Evolutionary conservation across 257 asterid species (phyloP).

Genomic region (Striga asiatica): DNA sequence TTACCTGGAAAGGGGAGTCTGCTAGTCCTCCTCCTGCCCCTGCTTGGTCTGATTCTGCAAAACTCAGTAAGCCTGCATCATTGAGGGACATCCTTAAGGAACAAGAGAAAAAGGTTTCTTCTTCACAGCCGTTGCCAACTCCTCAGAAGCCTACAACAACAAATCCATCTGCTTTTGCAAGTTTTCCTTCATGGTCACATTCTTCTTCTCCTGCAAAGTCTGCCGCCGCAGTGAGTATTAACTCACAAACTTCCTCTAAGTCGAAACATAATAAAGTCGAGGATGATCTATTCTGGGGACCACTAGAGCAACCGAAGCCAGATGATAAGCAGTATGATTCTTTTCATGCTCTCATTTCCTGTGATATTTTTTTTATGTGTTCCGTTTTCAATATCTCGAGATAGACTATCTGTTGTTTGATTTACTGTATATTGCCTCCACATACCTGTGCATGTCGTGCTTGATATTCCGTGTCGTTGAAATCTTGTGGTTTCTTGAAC

Average conservation of each 20-base stretch:
- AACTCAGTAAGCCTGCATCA: slow-evolving; percentile 58
- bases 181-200: slow-evolving; percentile 57
- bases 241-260: slow-evolving; percentile 34
- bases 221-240: slow-evolving; percentile 44
- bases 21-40: slow-evolving; percentile 57
- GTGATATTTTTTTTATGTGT: background rate
- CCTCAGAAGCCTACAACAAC: slow-evolving; percentile 53
- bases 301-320: slow-evolving; percentile 61
- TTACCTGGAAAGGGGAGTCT: slow-evolving; percentile 78
- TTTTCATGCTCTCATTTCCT: background rate
- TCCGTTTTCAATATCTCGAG: background rate
- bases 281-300: slow-evolving; percentile 96
- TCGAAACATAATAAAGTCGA: slow-evolving; percentile 54
- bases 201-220: slow-evolving; percentile 60
- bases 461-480: too few relatives aligned
- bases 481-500: too few relatives aligned
- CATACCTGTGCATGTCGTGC: slow-evolving; percentile 3
- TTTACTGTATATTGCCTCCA: background rate
- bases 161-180: slow-evolving; percentile 47
- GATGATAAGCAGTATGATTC: slow-evolving; percentile 71
- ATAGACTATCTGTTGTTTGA: background rate
- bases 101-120: slow-evolving; percentile 50
- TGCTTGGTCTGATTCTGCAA: slow-evolving; percentile 84
- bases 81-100: slow-evolving; percentile 87
- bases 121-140: slow-evolving; percentile 43